A percentile compares a stretch with the other conserved stretches of the same genome.
phyloP scores from a whole-genome alignment of 176 grass and related monocot genomes.

The Ensete ventricosum region DNA sequence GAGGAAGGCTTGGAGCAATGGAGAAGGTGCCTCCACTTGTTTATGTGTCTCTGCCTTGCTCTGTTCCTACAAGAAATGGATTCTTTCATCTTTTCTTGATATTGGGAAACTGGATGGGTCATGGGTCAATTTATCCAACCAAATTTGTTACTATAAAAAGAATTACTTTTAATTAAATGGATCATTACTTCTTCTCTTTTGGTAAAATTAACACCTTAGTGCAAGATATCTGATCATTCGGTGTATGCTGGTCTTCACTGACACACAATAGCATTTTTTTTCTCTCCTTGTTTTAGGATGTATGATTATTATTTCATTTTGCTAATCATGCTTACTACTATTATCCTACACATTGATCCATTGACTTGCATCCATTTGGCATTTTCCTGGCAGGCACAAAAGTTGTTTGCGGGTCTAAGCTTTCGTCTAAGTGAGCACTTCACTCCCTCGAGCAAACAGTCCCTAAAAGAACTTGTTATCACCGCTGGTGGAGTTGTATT shows the following conservation, averaged over 20 bases:
- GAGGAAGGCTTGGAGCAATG: slow-evolving; percentile 14
- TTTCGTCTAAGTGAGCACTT: slow-evolving; percentile 21
- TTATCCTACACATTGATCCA: neutral
- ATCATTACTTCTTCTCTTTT: no score
- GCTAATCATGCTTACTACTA: neutral
- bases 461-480: slow-evolving; percentile 12
- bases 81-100: no score
- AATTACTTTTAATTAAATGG: neutral
- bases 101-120: neutral
- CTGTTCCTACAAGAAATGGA: no score
- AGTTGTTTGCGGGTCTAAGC: slow-evolving; percentile 16
- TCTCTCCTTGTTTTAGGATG: neutral
- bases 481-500: slow-evolving; percentile 17
- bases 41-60: neutral
- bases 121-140: neutral
- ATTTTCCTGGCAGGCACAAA: slow-evolving; percentile 19
- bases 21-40: slow-evolving; percentile 1
- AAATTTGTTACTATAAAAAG: neutral
- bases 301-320: neutral
- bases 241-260: neutral
- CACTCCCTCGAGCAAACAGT: neutral
- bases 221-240: neutral
- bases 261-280: neutral
- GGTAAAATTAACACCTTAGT: neutral
- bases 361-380: neutral